Evolutionary conservation across 345 rosid genomes (phyloP).

Genomic region (Clarkia xantiana): DNA sequence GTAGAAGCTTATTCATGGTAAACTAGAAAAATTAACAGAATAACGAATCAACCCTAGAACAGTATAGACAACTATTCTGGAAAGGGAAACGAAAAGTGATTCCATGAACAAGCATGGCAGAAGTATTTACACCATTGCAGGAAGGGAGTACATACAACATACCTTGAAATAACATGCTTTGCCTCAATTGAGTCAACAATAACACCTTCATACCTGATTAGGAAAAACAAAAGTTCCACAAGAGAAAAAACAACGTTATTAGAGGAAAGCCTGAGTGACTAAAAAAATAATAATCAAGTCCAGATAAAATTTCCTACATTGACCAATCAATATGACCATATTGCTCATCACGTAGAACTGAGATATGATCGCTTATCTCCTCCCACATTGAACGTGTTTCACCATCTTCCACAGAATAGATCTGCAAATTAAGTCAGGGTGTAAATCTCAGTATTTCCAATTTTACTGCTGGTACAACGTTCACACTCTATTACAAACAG

Average conservation of each 20-base stretch:
- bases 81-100: too few species aligned
- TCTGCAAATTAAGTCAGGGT: constrained; percentile 30
- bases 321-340: constrained; percentile 64
- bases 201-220: constrained; percentile 71
- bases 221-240: constrained; percentile 6
- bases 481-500: constrained; percentile 11
- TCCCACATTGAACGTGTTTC: constrained; percentile 48
- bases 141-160: constrained; percentile 1
- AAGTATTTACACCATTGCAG: not conserved
- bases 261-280: not conserved
- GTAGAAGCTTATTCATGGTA: too few species aligned
- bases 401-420: constrained; percentile 45
- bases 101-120: not conserved
- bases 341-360: constrained; percentile 32
- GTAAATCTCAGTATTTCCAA: too few species aligned
- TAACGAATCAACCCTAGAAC: too few species aligned
- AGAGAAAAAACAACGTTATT: not conserved
- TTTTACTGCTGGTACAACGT: too few species aligned
- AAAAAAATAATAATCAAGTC: constrained; percentile 2
- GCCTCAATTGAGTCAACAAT: constrained; percentile 78
- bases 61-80: too few species aligned
- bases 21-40: too few species aligned
- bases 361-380: constrained; percentile 35
- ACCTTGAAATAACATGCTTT: constrained; percentile 72
- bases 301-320: constrained; percentile 25